Evolutionary conservation across 208 protist species (phyloP), one percentile per base, ranked within the genome.

Genomic region (Acanthamoeba culbertsoni): DNA sequence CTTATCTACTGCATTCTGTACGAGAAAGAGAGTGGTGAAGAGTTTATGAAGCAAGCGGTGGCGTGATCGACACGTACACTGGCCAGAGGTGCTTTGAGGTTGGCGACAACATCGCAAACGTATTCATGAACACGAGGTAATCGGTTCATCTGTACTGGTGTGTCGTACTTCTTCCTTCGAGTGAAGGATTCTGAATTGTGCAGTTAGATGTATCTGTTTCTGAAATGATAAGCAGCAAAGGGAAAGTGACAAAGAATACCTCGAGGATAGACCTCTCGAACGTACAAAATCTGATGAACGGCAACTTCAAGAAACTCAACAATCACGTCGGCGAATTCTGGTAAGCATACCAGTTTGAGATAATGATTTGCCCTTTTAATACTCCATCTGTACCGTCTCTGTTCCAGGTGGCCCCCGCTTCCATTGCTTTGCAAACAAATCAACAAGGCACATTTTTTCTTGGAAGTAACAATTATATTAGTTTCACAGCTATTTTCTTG

Each of bases 251-350:
- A n/a, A n/a, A 16, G n/a, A 37, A 12, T 59, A 92, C 86, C 86
- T n/a, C 63, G 40, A 33, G 86, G 86, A 77, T 92, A 92, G 26
- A 92, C 86, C 40, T 92, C 63, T 23, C 86, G 37, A 4, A 79
- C 62, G 86, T 92, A 92, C 63, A 92, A 51, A 43, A 92, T 92
- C 33, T 92, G 86, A 28, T 92, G 86, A 40, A 92, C 57, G 4
- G 86, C 86, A 0, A 92, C 86, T 43, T 92, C 86, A 35, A 92
- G 37, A 35, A 92, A 92, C 26, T 92, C 86, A 3, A 37, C 63
- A 16, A 92, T 18, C 14, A 79, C 55, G 40, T 92, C 86, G 16
- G 48, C 63, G 26, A 79, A 79, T 33, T 92, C 86, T 92, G 84
- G 10, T 31, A 4, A 8, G 5, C 46, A 86, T 16, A 48, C 20